Base-by-base conservation (phyloP, 805 yeast species). In the Brettanomyces anomalus region DNA sequence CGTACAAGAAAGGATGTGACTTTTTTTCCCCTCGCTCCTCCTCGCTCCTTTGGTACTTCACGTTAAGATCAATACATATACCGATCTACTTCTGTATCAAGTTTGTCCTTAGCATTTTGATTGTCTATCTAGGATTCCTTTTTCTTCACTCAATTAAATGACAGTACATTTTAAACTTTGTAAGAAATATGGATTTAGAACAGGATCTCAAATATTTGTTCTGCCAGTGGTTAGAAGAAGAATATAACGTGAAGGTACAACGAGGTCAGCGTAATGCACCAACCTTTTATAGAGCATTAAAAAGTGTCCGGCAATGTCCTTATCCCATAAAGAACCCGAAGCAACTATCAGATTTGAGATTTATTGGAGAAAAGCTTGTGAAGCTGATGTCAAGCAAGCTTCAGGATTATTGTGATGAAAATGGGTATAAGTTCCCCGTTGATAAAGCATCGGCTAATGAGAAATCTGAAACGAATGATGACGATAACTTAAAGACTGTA, bases 321-420 rank as follows among this genome's bases (percentile, higher is more conserved):
- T 68, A 59, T 0, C 62, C 66, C 11, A 68, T 85, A 20, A 52
- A 56, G 30, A 74, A 73, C 44, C 85, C 93, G 1, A 62, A 64
- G 28, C 79, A 84, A 41, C 65, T 90, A 36, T 59, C 61, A 14
- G 67, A 69, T 50, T 68, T 90, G 35, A 80, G 73, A 44, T 83
- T 68, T 37, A 71, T 90, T 31, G 97, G 97, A 1, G 81, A 76
- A 11, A 78, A 80, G 43, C 78, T 85, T 6, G 76, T 84, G 30
- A 62, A 58, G 2, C 54, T 62, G 24, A 62, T 90, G 44, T 66
- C 69, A 20, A 58, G 64, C 34, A 70, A 68, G 46, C 60, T 85
- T 19, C 49, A 58, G 11, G 53, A 54, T 3, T 72, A 85, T 60
- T 87, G 95, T 54, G 52, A 61, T n/a, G 74, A 70, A 6, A 67